phyloP scores from a whole-genome alignment of 495 filamentous ascomycete genomes.

The Talaromyces trachyspermus region DNA sequence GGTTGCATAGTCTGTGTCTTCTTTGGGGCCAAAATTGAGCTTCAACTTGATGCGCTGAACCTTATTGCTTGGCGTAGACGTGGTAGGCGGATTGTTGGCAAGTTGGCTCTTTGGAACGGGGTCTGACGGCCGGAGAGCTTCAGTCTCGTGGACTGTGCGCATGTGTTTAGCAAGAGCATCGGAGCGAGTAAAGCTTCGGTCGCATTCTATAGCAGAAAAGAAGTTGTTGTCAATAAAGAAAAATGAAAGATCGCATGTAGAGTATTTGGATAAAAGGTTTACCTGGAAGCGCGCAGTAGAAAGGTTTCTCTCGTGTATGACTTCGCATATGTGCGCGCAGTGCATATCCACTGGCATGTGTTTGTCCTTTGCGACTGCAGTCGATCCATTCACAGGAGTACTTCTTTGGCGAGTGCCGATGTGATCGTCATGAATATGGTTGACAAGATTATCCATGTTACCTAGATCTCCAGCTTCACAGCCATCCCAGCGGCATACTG shows the following conservation, averaged over 20 bases:
- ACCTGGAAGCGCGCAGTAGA: slow-evolving; percentile 94
- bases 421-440: slow-evolving; percentile 89
- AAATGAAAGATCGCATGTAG: neutral
- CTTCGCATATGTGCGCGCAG: slow-evolving; percentile 94
- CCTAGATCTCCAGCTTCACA: slow-evolving; percentile 72
- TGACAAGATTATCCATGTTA: slow-evolving; percentile 90
- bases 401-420: slow-evolving; percentile 75
- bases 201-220: slow-evolving; percentile 65
- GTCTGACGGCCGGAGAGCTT: slow-evolving; percentile 81
- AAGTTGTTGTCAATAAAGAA: neutral
- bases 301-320: slow-evolving; percentile 96
- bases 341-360: slow-evolving; percentile 92
- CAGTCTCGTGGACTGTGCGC: slow-evolving; percentile 97
- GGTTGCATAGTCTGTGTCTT: slow-evolving; percentile 41
- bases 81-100: slow-evolving; percentile 21
- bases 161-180: slow-evolving; percentile 97
- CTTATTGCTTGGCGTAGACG: slow-evolving; percentile 46
- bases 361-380: slow-evolving; percentile 76
- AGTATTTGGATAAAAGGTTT: slow-evolving; percentile 16
- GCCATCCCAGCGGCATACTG: slow-evolving; percentile 80
- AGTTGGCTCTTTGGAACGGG: slow-evolving; percentile 72
- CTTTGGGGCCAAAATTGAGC: slow-evolving; percentile 43
- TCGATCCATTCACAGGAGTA: slow-evolving; percentile 95
- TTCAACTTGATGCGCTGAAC: slow-evolving; percentile 62
- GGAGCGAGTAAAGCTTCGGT: slow-evolving; percentile 92